These are phyloP conservation scores for Wickerhamiella qilinensis DNA, from an alignment of 805 yeast genomes.

Conservation along the genomic window DNA sequence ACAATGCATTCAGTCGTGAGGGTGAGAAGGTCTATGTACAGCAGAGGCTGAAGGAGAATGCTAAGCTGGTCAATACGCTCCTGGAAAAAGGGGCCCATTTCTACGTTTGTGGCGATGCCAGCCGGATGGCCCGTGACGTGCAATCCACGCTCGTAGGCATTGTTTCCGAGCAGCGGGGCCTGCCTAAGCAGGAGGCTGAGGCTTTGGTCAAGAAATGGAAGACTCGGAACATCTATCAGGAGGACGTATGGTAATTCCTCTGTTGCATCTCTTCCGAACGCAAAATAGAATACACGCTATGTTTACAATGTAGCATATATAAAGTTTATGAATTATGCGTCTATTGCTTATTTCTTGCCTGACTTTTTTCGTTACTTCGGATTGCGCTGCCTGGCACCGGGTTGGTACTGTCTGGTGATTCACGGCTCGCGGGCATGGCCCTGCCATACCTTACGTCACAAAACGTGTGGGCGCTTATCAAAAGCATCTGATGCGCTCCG, in stretches of 20 bases:
- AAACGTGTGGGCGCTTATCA: no score
- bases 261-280: no score
- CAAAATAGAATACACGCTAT: no score
- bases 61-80: slow-evolving; percentile 34
- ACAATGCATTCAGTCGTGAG: slow-evolving; percentile 81
- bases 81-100: slow-evolving; percentile 61
- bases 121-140: slow-evolving; percentile 89
- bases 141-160: slow-evolving; percentile 51
- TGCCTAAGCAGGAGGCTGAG: slow-evolving; percentile 51
- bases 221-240: slow-evolving; percentile 80
- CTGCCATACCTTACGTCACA: no score
- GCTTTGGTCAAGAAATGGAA: slow-evolving; percentile 65
- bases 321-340: no score
- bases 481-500: no score
- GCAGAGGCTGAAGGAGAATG: slow-evolving; percentile 41
- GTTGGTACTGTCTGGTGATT: no score
- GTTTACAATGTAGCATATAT: no score
- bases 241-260: slow-evolving; percentile 74
- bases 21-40: slow-evolving; percentile 67
- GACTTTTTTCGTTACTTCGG: no score
- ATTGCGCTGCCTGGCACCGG: no score
- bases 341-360: no score
- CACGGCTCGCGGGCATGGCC: no score
- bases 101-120: slow-evolving; percentile 96
- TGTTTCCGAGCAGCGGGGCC: slow-evolving; percentile 43